phyloP scores from a whole-genome alignment of 2,329 filamentous ascomycete species.

The Colletotrichum sp. region DNA sequence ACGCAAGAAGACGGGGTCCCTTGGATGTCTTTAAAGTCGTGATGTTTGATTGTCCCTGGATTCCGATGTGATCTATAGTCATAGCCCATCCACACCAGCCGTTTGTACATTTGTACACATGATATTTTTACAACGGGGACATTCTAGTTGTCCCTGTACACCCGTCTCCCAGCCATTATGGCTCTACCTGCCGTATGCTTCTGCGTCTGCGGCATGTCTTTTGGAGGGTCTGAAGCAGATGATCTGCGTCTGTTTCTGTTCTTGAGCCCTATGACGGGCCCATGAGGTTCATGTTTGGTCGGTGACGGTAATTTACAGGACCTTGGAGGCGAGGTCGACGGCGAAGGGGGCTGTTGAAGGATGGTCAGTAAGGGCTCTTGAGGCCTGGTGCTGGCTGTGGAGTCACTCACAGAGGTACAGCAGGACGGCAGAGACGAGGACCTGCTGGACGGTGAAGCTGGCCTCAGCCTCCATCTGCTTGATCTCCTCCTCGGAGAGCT shows the following conservation, averaged over 20 bases:
- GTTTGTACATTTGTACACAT: slow-evolving; percentile 16
- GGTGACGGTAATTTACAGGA: slow-evolving; percentile 38
- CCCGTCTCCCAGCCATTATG: neutral
- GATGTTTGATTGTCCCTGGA: neutral
- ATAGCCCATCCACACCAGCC: slow-evolving; percentile 1
- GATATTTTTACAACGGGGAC: slow-evolving; percentile 15
- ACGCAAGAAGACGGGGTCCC: neutral
- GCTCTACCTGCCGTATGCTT: neutral
- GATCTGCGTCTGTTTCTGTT: neutral
- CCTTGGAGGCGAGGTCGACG: slow-evolving; percentile 55
- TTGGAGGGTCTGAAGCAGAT: neutral
- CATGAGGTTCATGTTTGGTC: neutral
- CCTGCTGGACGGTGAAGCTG: slow-evolving; percentile 69
- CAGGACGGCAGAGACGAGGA: slow-evolving; percentile 67
- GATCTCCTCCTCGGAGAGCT: slow-evolving; percentile 74
- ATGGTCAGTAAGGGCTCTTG: neutral
- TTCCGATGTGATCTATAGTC: neutral
- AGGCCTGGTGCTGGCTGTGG: neutral
- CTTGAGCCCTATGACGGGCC: neutral
- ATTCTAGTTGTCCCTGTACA: slow-evolving; percentile 1
- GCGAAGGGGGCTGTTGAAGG: slow-evolving; percentile 59
- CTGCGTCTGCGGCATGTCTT: neutral
- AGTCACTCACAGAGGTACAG: slow-evolving; percentile 77
- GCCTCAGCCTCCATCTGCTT: slow-evolving; percentile 72
- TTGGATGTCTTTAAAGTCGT: neutral